phyloP scores from a whole-genome alignment of 2,329 filamentous ascomycete genomes.

The Penicillium psychrosexuale region DNA sequence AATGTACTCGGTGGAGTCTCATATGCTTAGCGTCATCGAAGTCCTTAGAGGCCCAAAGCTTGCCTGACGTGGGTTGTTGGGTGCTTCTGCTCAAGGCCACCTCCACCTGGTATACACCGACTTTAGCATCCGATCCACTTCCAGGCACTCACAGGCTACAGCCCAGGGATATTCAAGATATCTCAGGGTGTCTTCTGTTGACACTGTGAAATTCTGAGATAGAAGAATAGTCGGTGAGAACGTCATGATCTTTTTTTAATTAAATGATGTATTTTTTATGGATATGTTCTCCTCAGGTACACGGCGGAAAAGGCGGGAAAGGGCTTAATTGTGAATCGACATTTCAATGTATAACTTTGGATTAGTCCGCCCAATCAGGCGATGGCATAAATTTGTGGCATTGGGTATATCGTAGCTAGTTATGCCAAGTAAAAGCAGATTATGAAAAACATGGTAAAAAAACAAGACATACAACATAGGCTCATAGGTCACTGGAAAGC shows the following conservation, averaged over 20 bases:
- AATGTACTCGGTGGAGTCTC: neutral
- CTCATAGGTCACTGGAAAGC: conserved; percentile 28
- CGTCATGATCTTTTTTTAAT: too few species aligned
- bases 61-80: neutral
- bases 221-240: too few species aligned
- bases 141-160: neutral
- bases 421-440: neutral
- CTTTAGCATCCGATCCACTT: neutral
- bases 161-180: neutral
- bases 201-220: too few species aligned
- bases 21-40: neutral
- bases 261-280: too few species aligned
- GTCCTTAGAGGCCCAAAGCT: neutral
- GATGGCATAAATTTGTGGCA: neutral
- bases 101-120: too few species aligned
- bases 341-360: too few species aligned
- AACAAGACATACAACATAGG: too few species aligned
- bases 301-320: too few species aligned
- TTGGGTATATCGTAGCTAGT: conserved; percentile 1
- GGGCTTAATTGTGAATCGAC: too few species aligned
- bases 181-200: too few species aligned
- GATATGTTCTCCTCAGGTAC: too few species aligned
- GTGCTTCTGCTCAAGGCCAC: neutral
- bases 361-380: neutral
- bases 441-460: neutral